These are phyloP conservation scores for Aspergillus indologenus DNA, from an alignment of 495 filamentous ascomycete genomes.

Conservation along the genomic window DNA sequence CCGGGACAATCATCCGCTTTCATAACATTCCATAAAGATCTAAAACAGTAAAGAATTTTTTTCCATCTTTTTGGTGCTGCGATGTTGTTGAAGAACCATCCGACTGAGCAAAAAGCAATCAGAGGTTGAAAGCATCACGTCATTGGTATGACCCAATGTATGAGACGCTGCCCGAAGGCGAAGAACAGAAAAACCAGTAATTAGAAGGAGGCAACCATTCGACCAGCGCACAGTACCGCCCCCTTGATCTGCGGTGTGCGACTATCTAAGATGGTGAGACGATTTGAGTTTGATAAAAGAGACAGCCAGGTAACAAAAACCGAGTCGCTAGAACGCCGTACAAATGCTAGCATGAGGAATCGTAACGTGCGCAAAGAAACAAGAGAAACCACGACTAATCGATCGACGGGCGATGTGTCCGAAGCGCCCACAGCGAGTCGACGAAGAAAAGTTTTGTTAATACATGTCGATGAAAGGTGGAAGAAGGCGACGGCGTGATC, in stretches of 20 bases:
- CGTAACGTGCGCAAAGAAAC: conserved; percentile 25
- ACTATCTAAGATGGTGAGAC: conserved; percentile 49
- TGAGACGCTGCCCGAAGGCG: conserved; percentile 9
- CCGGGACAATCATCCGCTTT: conserved; percentile 25
- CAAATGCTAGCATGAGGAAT: conserved; percentile 47
- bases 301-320: conserved; percentile 17
- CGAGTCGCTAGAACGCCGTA: conserved; percentile 51
- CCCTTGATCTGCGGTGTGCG: conserved; percentile 44
- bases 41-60: too few relatives aligned
- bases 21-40: conserved; percentile 4
- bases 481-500: conserved; percentile 34
- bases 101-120: too few relatives aligned
- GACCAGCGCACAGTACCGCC: conserved; percentile 64
- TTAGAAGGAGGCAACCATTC: conserved; percentile 49
- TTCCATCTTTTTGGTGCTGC: too few relatives aligned
- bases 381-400: conserved; percentile 8
- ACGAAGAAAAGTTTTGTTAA: conserved; percentile 47
- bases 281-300: conserved; percentile 12
- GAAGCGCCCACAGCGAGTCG: too few relatives aligned
- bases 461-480: conserved; percentile 49
- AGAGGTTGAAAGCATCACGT: too few relatives aligned
- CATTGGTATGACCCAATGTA: too few relatives aligned
- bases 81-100: too few relatives aligned
- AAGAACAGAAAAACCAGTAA: conserved; percentile 24
- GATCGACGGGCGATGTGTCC: too few relatives aligned